Base-by-base conservation (phyloP, 306 rosid genomes). In the Pterocarpus macrocarpus region DNA sequence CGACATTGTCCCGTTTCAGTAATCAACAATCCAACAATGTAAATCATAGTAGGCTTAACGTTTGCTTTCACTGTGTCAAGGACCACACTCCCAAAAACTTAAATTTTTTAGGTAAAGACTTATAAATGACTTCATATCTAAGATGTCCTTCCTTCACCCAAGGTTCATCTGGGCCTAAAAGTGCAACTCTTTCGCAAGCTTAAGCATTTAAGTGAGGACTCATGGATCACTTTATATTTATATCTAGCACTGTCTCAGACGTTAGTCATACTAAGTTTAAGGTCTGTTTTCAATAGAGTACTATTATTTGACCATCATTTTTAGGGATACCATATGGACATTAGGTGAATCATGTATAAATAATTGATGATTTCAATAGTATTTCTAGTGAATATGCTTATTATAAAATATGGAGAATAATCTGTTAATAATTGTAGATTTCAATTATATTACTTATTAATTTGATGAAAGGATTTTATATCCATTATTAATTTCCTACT, bases 1-100 rank as follows among this genome's bases (percentile, higher is more conserved):
- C 49, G 79, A 70, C 32, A 58, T 32, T 52, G 14, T 74, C 33
- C 43, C 36, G 53, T 35, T n/a, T 72, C 32, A 64, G 38, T 10
- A 62, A 58, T 82, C 85, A 82, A 76, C 63, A 52, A 32, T 69
- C 39, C 39, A 68, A 28, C 8, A 56, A 70, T 47, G 59, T 13
- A 62, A 22, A 16, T 57, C 63, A 57, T 57, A 16, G 4, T 8
- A 7, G 63, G 8, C 16, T 22, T 22, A 22, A 22, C 28, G 28
- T 22, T 22, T 22, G 28, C 28, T 22, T 22, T 22, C 28, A 22
- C 28, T 22, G 28, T 22, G 1, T 11, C 34, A 69, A 79, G 57
- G 39, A 34, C 50, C 49, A 44, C 7, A 69, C 12, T 41, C n/a
- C 50, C 61, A 69, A 44, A 34, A 12, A 8, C 43, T 22, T 22